Base-by-base conservation (phyloP, 805 yeast species). In the Jamesozyma lodderae region DNA sequence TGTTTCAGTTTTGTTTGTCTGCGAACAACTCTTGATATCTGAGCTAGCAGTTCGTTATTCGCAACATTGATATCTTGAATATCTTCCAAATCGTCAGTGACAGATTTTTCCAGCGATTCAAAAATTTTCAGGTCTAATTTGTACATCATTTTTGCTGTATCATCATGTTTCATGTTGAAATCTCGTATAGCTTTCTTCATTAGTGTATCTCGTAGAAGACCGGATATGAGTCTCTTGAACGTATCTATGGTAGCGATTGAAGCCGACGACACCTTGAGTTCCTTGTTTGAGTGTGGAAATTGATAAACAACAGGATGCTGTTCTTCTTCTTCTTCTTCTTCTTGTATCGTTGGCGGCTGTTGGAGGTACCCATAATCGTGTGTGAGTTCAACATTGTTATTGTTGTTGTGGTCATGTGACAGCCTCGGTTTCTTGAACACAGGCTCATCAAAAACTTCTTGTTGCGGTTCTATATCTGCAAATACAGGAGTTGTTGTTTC, bases 21-120 rank as follows among this genome's bases (percentile, higher is more conserved):
- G 4, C 25, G 20, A 10, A 20, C 14, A 9, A n/a, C 17, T 13
- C 30, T 23, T 20, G 18, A n/a, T 23, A 25, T 6, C 13, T 34
- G 23, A 6, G 6, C 11, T 10, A 22, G 21, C 14, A 58, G 45
- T 25, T 54, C 54, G 41, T 57, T 56, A 31, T 57, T 59, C 2
- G 62, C 59, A 19, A 49, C 24, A 41, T 56, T 52, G 19, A 57
- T 51, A 33, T 57, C 63, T 18, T 49, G 35, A 9, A 57, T 52
- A 37, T 57, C 61, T n/a, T 41, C 38, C 13, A 59, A 40, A 36
- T 59, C 63, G 26, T 42, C 42, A 4, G 37, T 34, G 15, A 54
- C 36, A 15, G 41, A 43, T 11, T 49, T 42, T 14, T 43, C n/a
- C 16, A 55, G 36, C 6, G 42, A 34, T 35, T 45, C 44, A 28